These are phyloP conservation scores for Penicillium pulvis DNA, from an alignment of 495 filamentous ascomycete species.

Conservation along the genomic window DNA sequence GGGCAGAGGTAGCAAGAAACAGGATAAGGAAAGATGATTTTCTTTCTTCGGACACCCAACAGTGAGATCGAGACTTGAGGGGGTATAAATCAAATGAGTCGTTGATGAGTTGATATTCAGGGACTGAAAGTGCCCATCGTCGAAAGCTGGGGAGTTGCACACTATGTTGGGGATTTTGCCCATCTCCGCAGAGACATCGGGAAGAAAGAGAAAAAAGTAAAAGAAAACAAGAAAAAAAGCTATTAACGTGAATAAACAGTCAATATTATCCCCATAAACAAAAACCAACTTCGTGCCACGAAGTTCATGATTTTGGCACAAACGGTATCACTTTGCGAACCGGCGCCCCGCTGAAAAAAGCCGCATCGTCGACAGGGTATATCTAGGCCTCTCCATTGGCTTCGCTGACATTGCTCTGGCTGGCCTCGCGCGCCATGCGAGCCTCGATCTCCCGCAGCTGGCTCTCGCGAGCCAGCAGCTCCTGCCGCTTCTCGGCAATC, in stretches of 20 bases:
- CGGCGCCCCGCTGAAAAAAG: slow-evolving; percentile 35
- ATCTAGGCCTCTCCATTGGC: slow-evolving; percentile 50
- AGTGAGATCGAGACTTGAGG: not conserved
- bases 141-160: slow-evolving; percentile 23
- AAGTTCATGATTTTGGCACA: slow-evolving; percentile 47
- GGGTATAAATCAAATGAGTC: not conserved
- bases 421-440: slow-evolving; percentile 72
- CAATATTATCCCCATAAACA: slow-evolving; percentile 52
- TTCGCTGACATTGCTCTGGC: slow-evolving; percentile 43
- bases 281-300: slow-evolving; percentile 42
- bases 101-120: slow-evolving; percentile 2
- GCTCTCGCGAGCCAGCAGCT: slow-evolving; percentile 94
- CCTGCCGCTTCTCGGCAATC: slow-evolving; percentile 99
- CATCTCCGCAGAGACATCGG: slow-evolving; percentile 33
- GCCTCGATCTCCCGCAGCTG: slow-evolving; percentile 95
- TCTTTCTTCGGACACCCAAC: slow-evolving; percentile 7
- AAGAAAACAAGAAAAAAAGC: slow-evolving; percentile 37
- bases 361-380: slow-evolving; percentile 35
- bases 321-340: slow-evolving; percentile 42
- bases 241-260: slow-evolving; percentile 54
- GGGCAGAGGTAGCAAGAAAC: slow-evolving; percentile 27
- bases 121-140: slow-evolving; percentile 23
- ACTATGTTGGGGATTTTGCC: slow-evolving; percentile 29
- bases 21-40: slow-evolving; percentile 12
- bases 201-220: slow-evolving; percentile 28